phyloP scores from a whole-genome alignment of 2,329 filamentous ascomycete genomes.

The Malbranchea zuffiana region DNA sequence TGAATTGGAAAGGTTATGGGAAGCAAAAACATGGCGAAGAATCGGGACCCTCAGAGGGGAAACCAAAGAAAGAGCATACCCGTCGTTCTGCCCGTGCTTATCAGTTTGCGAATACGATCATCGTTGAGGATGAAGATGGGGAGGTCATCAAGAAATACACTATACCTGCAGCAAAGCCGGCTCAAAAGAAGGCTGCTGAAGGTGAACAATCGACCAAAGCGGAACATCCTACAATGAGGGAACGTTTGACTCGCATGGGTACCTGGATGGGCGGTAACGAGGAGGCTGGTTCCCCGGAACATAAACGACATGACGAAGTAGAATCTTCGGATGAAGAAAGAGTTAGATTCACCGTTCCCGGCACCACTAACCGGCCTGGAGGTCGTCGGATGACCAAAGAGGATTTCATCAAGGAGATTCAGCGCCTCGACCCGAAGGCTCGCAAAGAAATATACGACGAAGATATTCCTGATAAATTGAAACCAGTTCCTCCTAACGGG shows the following conservation, averaged over 20 bases:
- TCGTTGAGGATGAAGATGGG: constrained; percentile 57
- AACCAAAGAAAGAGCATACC: constrained; percentile 26
- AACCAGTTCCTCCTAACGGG: constrained; percentile 29
- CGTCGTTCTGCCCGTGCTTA: constrained; percentile 53
- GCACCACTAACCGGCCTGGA: constrained; percentile 34
- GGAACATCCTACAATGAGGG: constrained; percentile 32
- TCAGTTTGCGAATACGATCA: constrained; percentile 60
- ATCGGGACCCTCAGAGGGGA: constrained; percentile 12
- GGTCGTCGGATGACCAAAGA: constrained; percentile 53
- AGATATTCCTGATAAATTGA: constrained; percentile 31
- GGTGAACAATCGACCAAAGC: constrained; percentile 22
- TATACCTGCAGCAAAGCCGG: constrained; percentile 38
- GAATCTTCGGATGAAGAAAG: constrained; percentile 31
- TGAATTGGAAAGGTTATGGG: constrained; percentile 36
- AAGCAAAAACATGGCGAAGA: constrained; percentile 22
- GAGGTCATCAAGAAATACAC: constrained; percentile 60
- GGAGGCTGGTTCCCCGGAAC: constrained; percentile 23
- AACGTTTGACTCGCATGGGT: constrained; percentile 48
- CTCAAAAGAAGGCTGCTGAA: constrained; percentile 19
- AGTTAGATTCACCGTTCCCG: constrained; percentile 52
- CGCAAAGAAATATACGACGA: constrained; percentile 39
- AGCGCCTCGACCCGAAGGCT: constrained; percentile 48
- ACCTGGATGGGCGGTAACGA: constrained; percentile 44
- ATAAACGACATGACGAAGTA: constrained; percentile 23
- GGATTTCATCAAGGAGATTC: constrained; percentile 54